Percentiles rank a stretch among this genome's conserved stretches.
Conservation (phyloP, 331 rosid species). For the Erythrophleum ivorense region DNA sequence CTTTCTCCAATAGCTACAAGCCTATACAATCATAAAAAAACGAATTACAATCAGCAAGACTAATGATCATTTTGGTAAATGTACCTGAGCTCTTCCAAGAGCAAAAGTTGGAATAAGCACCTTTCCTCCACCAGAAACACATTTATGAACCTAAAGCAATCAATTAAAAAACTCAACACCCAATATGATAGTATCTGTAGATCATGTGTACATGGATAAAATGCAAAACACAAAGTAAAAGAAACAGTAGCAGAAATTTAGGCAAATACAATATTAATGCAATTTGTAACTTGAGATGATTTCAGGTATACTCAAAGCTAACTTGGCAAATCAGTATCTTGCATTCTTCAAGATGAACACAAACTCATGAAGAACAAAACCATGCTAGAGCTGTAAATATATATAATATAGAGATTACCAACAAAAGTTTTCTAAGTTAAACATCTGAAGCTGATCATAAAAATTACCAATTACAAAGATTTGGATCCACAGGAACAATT, state of each 20-base stretch:
- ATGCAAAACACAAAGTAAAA: constrained; percentile 29
- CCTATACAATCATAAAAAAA: constrained; percentile 11
- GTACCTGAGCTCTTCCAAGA: constrained; percentile 97
- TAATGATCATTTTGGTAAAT: constrained; percentile 30
- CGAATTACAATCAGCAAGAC: constrained; percentile 23
- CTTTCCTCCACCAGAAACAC: constrained; percentile 86
- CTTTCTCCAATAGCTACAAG: constrained; percentile 29
- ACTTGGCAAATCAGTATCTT: not conserved
- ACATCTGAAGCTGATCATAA: too few relatives aligned
- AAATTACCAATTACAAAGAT: too few relatives aligned
- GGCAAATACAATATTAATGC: not conserved
- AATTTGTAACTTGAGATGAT: not conserved
- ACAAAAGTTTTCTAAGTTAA: too few relatives aligned
- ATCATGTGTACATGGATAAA: constrained; percentile 13
- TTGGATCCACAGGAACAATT: too few relatives aligned
- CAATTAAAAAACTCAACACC: constrained; percentile 29
- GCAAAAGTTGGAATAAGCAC: constrained; percentile 97
- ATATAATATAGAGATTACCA: too few relatives aligned
- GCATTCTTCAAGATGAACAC: not conserved
- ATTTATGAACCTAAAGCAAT: constrained; percentile 73
- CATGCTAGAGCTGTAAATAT: not conserved
- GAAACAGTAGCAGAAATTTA: not conserved
- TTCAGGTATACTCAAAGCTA: not conserved
- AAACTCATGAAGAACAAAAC: not conserved
- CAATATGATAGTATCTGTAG: constrained; percentile 17